Percentiles rank a stretch among this genome's conserved stretches.
Evolutionary conservation across 805 yeast species (phyloP).

Genomic region (Pichia nakasei): DNA sequence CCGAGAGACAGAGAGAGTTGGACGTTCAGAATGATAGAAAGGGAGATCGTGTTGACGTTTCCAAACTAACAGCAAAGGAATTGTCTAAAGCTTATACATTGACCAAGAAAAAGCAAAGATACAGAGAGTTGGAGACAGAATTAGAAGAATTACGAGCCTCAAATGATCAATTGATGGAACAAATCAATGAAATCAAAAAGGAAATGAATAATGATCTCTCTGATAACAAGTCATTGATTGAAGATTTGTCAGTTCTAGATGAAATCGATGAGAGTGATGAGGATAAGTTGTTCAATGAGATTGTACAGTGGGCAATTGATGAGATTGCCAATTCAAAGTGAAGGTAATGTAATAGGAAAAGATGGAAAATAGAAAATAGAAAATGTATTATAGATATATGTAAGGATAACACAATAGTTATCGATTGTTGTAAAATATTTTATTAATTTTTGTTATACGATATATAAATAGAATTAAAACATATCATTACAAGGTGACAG

Average conservation of each 20-base stretch:
- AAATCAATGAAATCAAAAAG: constrained; percentile 8
- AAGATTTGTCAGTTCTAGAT: constrained; percentile 13
- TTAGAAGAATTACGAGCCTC: constrained; percentile 2
- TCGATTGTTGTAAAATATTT: too few species aligned
- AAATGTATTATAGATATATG: too few species aligned
- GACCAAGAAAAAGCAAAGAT: constrained; percentile 8
- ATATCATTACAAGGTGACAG: background rate
- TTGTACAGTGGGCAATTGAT: constrained; percentile 15
- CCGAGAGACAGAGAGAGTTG: constrained; percentile 14
- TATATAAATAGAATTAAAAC: background rate
- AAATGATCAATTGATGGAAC: constrained; percentile 1
- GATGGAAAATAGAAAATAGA: too few species aligned
- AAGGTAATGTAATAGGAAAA: too few species aligned
- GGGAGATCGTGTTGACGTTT: constrained; percentile 7
- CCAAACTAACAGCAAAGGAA: constrained; percentile 12
- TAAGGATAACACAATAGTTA: too few species aligned
- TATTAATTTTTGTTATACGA: too few species aligned
- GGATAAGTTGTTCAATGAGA: constrained; percentile 13
- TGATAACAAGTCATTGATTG: constrained; percentile 7
- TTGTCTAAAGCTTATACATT: constrained; percentile 14
- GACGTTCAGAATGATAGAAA: background rate
- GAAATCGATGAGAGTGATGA: constrained; percentile 9
- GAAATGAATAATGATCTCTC: constrained; percentile 8
- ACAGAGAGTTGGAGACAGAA: constrained; percentile 4
- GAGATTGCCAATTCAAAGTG: constrained; percentile 2